Evolutionary conservation across 2,329 filamentous ascomycete species (phyloP).

Genomic region (Aspergillus unguis): DNA sequence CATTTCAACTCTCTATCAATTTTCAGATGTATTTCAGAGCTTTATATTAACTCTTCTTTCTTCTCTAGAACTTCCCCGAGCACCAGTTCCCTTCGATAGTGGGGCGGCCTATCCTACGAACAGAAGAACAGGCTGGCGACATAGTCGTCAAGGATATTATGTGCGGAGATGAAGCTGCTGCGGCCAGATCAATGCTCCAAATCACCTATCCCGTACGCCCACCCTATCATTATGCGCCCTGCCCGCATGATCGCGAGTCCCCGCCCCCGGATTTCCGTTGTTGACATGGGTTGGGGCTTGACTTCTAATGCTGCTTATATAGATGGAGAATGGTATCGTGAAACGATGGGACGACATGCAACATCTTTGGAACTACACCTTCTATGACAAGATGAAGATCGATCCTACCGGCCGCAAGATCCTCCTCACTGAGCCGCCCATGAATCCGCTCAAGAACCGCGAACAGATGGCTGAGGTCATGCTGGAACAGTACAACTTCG

Average conservation of each 20-base stretch:
- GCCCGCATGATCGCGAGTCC: constrained; percentile 3
- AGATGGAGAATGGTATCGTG: constrained; percentile 99
- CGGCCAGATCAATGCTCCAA: constrained; percentile 93
- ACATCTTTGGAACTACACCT: constrained; percentile 99
- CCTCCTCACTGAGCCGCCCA: constrained; percentile 91
- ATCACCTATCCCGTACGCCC: constrained; percentile 82
- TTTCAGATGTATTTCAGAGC: not conserved
- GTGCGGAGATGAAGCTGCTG: constrained; percentile 97
- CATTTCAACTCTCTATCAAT: not conserved
- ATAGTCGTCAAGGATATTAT: constrained; percentile 94
- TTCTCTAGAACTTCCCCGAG: constrained; percentile 86
- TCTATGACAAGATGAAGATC: constrained; percentile 93
- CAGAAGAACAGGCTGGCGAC: constrained; percentile 78
- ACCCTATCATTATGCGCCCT: not conserved
- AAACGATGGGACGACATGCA: constrained; percentile 99
- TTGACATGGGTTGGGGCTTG: constrained; percentile 14
- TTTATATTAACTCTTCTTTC: constrained; percentile 1
- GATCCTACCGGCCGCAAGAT: constrained; percentile 93
- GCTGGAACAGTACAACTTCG: constrained; percentile 96
- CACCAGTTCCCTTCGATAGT: constrained; percentile 98
- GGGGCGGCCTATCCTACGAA: constrained; percentile 92
- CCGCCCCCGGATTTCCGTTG: constrained; percentile 5
- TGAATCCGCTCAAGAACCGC: constrained; percentile 95
- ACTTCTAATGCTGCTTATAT: constrained; percentile 16
- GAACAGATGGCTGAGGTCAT: constrained; percentile 99